Percentiles rank a stretch among this genome's conserved stretches.
phyloP scores from a whole-genome alignment of 352 stramenopile species.

The Pythium utonaiense region DNA sequence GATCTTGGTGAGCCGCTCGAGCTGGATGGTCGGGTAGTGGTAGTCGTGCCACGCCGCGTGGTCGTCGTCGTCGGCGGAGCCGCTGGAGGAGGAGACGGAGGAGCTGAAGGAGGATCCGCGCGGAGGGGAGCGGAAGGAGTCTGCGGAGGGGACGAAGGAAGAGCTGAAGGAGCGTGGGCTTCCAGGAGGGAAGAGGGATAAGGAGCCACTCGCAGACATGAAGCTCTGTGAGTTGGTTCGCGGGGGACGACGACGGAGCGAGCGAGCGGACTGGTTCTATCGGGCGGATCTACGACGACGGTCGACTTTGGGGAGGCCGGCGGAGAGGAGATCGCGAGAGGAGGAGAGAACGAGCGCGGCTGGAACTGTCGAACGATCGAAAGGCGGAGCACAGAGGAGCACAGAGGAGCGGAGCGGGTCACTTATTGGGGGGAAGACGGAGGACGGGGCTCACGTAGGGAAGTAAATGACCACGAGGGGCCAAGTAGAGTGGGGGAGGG shows the following conservation, averaged over 20 bases:
- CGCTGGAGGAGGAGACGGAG: conserved; percentile 1
- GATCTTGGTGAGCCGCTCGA: conserved; percentile 37
- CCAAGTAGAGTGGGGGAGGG: conserved; percentile 25
- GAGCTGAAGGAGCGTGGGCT: conserved; percentile 34
- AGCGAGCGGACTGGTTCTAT: not conserved
- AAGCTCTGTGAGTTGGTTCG: conserved; percentile 21
- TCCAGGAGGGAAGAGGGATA: conserved; percentile 34
- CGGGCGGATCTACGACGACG: not conserved
- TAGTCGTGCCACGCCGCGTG: conserved; percentile 12
- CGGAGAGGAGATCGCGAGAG: conserved; percentile 8
- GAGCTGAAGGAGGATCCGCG: conserved; percentile 1
- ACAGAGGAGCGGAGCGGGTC: not conserved
- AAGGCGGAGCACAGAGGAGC: conserved; percentile 3
- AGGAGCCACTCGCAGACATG: conserved; percentile 39
- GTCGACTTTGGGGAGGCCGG: conserved; percentile 7
- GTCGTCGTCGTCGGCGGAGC: conserved; percentile 9
- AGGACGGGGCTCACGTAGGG: conserved; percentile 27
- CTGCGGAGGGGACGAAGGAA: conserved; percentile 15
- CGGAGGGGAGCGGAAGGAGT: conserved; percentile 34
- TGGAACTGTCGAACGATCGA: conserved; percentile 9
- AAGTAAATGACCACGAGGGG: conserved; percentile 29
- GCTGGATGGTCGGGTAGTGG: conserved; percentile 32
- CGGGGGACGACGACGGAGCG: not conserved
- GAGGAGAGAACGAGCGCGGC: conserved; percentile 9
- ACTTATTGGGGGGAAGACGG: conserved; percentile 21